A percentile compares a stretch with the other conserved stretches of the same genome.
Conservation (phyloP, 345 rosid genomes). For the Gossypium bickii region DNA sequence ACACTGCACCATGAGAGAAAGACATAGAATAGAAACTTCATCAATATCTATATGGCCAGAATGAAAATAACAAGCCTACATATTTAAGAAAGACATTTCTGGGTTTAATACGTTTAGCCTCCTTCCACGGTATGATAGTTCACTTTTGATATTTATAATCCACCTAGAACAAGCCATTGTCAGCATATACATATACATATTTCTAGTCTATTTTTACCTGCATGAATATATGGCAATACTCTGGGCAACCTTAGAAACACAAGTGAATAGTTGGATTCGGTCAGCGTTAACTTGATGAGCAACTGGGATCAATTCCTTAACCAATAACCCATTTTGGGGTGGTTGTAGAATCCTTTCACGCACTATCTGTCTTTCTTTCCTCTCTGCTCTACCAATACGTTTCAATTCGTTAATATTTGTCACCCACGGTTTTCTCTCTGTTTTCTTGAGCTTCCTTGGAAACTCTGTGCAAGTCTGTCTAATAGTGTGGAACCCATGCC, state of each 20-base stretch:
- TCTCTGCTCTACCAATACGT: slow-evolving; percentile 31
- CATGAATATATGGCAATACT: slow-evolving; percentile 30
- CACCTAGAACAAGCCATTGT: background rate
- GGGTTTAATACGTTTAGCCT: background rate
- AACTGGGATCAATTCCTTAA: slow-evolving; percentile 37
- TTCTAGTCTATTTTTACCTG: slow-evolving; percentile 27
- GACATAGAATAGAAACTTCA: background rate
- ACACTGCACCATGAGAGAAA: slow-evolving; percentile 27
- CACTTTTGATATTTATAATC: background rate
- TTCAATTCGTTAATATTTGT: slow-evolving; percentile 41
- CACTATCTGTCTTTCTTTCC: slow-evolving; percentile 30
- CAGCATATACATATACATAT: no score
- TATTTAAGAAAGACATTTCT: background rate
- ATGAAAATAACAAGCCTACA: background rate
- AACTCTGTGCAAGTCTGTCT: slow-evolving; percentile 20
- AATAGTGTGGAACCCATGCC: slow-evolving; percentile 20
- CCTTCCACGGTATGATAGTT: background rate
- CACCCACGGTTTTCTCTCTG: slow-evolving; percentile 48
- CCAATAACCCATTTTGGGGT: slow-evolving; percentile 46
- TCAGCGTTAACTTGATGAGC: slow-evolving; percentile 39
- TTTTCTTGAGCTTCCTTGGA: slow-evolving; percentile 35
- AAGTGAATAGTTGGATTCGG: slow-evolving; percentile 30
- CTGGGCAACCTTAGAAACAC: slow-evolving; percentile 31
- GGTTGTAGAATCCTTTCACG: slow-evolving; percentile 37
- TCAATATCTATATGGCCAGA: background rate